These are phyloP conservation scores for Petasospora fabianii DNA, from an alignment of 1,139 yeast species.

Conservation along the genomic window DNA sequence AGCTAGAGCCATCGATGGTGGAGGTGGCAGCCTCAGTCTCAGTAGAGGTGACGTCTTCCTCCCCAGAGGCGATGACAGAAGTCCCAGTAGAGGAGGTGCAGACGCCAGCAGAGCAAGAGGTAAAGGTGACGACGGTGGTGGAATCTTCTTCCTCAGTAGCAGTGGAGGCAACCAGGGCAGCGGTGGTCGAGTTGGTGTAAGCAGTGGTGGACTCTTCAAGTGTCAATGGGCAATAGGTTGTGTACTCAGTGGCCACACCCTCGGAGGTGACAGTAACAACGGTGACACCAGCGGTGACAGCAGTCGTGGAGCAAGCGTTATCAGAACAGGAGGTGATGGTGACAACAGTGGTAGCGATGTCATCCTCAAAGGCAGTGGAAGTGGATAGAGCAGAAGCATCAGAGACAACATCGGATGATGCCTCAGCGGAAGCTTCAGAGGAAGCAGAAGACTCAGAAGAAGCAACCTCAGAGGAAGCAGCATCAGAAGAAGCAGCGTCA, in stretches of 20 bases:
- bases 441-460: conserved; percentile 2
- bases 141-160: not conserved
- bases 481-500: conserved; percentile 14
- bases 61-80: not conserved
- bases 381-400: conserved; percentile 2
- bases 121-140: not conserved
- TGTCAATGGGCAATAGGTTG: conserved; percentile 14
- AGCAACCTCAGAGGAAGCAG: conserved; percentile 3
- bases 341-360: conserved; percentile 20
- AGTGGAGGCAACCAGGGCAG: not conserved
- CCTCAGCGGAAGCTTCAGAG: not conserved
- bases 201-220: not conserved
- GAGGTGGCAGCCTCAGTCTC: not conserved
- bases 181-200: not conserved
- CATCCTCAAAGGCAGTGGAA: not conserved
- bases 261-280: conserved; percentile 3
- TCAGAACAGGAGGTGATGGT: conserved; percentile 40
- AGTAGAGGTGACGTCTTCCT: not conserved
- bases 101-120: not conserved
- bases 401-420: not conserved
- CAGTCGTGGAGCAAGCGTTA: conserved; percentile 31
- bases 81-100: conserved; percentile 1
- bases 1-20: not conserved
- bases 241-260: conserved; percentile 9
- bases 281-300: conserved; percentile 11